Percentiles rank a stretch among this genome's conserved stretches.
Evolutionary conservation across 805 yeast species (phyloP).

Genomic region (Pichia californica): DNA sequence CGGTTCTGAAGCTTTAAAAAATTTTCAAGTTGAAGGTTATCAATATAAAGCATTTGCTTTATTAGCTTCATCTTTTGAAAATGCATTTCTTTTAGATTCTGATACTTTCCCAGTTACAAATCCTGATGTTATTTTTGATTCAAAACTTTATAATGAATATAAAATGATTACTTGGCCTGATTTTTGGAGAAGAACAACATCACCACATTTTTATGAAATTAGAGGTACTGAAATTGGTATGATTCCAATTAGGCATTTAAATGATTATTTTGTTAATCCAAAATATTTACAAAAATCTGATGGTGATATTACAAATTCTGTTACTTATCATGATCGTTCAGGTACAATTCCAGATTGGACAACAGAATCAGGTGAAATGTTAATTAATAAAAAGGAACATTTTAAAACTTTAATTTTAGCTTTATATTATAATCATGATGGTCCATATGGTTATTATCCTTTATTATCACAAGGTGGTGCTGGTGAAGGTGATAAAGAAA

Average conservation of each 20-base stretch:
- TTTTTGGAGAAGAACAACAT: constrained; percentile 79
- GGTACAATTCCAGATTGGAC: constrained; percentile 67
- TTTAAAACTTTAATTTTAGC: constrained; percentile 49
- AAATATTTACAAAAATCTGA: constrained; percentile 28
- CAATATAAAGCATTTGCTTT: constrained; percentile 68
- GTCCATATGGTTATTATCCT: constrained; percentile 53
- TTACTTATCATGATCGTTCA: constrained; percentile 56
- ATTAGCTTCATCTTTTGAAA: constrained; percentile 65
- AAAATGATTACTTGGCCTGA: constrained; percentile 75
- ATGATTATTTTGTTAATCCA: constrained; percentile 29
- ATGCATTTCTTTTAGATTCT: constrained; percentile 66
- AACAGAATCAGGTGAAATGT: constrained; percentile 59
- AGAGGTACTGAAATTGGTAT: constrained; percentile 48
- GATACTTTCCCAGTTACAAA: constrained; percentile 67
- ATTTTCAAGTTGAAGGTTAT: constrained; percentile 52
- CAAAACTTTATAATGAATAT: constrained; percentile 46
- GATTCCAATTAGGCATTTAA: constrained; percentile 25
- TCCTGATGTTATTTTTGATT: constrained; percentile 53
- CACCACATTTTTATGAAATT: constrained; percentile 65
- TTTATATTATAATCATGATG: constrained; percentile 53
- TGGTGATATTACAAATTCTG: constrained; percentile 24
- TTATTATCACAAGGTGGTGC: constrained; percentile 52
- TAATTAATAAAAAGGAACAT: constrained; percentile 51
- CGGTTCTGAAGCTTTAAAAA: constrained; percentile 44
- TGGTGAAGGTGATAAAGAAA: constrained; percentile 83